These are phyloP conservation scores for Colletotrichum euphorbiae DNA, from an alignment of 2,329 filamentous ascomycete genomes.

Conservation along the genomic window DNA sequence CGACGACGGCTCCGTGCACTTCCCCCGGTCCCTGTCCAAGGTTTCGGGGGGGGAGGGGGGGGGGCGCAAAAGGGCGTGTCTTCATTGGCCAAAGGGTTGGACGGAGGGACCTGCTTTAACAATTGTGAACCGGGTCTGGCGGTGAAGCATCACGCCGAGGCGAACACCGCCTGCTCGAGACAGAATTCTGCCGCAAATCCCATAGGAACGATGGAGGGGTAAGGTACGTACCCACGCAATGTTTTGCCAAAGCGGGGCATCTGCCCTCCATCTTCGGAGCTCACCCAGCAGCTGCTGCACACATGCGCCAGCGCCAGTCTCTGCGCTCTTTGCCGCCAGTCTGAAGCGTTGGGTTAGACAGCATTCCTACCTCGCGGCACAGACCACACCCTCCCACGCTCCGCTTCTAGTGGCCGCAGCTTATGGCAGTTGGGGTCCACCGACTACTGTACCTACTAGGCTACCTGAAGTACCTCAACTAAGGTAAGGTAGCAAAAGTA, in stretches of 20 bases:
- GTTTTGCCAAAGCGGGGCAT: conserved; percentile 22
- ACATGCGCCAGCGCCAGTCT: no score
- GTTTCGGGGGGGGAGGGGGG: neutral
- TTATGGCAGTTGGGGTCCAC: conserved; percentile 11
- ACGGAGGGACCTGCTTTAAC: conserved; percentile 9
- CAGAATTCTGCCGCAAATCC: conserved; percentile 16
- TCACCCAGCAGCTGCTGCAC: neutral
- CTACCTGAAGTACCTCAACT: no score
- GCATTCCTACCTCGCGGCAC: conserved; percentile 7
- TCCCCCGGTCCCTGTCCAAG: conserved; percentile 14
- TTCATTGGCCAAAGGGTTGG: conserved; percentile 13
- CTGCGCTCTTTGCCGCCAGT: no score
- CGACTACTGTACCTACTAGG: neutral
- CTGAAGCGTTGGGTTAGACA: neutral
- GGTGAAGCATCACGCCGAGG: conserved; percentile 6
- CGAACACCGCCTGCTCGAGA: conserved; percentile 8
- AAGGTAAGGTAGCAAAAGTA: neutral
- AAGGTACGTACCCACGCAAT: conserved; percentile 14
- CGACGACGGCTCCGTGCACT: conserved; percentile 25
- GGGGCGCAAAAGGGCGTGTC: neutral
- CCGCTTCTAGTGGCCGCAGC: conserved; percentile 29
- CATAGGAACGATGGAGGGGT: conserved; percentile 17
- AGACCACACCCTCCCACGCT: conserved; percentile 9
- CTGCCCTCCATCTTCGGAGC: conserved; percentile 26
- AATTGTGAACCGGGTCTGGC: conserved; percentile 13